phyloP scores from a whole-genome alignment of 345 rosid species.

The Lepidium africanum region DNA sequence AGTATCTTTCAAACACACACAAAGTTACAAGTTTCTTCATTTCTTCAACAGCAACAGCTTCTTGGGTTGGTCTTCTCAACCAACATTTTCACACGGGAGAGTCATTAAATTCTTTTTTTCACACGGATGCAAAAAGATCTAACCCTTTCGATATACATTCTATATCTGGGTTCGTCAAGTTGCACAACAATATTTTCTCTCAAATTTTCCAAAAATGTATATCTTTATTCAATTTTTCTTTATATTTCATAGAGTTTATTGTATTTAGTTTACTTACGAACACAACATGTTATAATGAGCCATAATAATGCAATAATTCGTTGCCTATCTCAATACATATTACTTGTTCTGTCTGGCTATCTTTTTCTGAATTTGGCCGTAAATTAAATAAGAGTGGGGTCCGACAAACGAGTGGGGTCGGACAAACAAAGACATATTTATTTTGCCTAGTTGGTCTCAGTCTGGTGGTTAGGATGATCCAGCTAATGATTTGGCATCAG shows the following conservation, averaged over 20 bases:
- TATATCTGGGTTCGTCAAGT: constrained; percentile 13
- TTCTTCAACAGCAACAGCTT: constrained; percentile 16
- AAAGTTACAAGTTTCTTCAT: constrained; percentile 8
- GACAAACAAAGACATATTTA: not conserved
- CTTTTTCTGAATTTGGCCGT: not conserved
- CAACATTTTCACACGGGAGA: constrained; percentile 18
- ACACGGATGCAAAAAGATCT: constrained; percentile 25
- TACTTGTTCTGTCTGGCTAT: not conserved
- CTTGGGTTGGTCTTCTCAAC: constrained; percentile 27
- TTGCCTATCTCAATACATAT: not conserved
- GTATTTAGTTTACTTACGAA: constrained; percentile 9
- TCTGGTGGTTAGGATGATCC: too few species aligned
- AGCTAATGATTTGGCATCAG: too few species aligned
- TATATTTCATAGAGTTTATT: constrained; percentile 12
- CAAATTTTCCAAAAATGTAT: constrained; percentile 12
- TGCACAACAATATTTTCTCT: not conserved
- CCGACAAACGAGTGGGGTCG: not conserved
- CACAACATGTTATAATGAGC: not conserved
- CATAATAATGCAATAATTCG: constrained; percentile 15
- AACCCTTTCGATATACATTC: constrained; percentile 12
- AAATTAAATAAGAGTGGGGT: constrained; percentile 1
- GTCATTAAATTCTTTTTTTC: constrained; percentile 5
- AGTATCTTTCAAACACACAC: not conserved
- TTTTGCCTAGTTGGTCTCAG: too few species aligned
- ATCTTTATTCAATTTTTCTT: constrained; percentile 21